These are phyloP conservation scores for Diversispora eburnea DNA, from an alignment of 192 early-diverging fungal genomes.

Conservation along the genomic window DNA sequence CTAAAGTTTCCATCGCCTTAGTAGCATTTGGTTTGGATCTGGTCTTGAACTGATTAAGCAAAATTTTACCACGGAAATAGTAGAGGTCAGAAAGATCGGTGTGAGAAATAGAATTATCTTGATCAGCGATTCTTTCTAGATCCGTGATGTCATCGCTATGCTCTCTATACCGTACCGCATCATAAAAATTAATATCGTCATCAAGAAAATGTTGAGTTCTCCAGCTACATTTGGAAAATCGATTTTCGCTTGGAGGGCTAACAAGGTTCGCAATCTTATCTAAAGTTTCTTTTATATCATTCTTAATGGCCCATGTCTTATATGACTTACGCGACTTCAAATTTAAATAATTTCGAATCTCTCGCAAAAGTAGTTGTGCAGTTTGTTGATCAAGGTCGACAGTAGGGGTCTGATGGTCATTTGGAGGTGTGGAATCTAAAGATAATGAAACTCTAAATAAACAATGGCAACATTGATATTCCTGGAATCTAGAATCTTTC, in stretches of 20 bases:
- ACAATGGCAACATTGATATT: slow-evolving; percentile 68
- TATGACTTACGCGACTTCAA: neutral
- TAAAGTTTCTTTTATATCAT: slow-evolving; percentile 19
- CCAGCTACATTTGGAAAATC: slow-evolving; percentile 10
- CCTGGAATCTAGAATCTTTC: slow-evolving; percentile 41
- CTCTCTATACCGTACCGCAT: slow-evolving; percentile 8
- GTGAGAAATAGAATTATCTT: neutral
- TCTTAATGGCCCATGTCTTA: neutral
- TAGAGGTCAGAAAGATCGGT: slow-evolving; percentile 38
- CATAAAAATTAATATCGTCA: slow-evolving; percentile 13
- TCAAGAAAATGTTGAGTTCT: slow-evolving; percentile 17
- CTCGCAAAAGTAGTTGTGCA: slow-evolving; percentile 34
- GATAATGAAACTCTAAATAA: slow-evolving; percentile 57
- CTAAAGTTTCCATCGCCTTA: slow-evolving; percentile 54
- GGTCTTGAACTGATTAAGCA: slow-evolving; percentile 47
- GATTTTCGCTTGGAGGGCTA: neutral
- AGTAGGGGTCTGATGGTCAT: slow-evolving; percentile 51
- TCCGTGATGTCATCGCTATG: slow-evolving; percentile 7
- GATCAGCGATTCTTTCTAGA: neutral
- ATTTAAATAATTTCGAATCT: slow-evolving; percentile 15
- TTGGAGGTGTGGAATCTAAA: slow-evolving; percentile 50
- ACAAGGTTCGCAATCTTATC: slow-evolving; percentile 12
- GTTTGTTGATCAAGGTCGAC: slow-evolving; percentile 50
- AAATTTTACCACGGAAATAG: slow-evolving; percentile 55
- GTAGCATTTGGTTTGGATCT: slow-evolving; percentile 44